Evolutionary conservation across 495 filamentous ascomycete species (phyloP).

Genomic region (Hypomontagnella monticulosa): DNA sequence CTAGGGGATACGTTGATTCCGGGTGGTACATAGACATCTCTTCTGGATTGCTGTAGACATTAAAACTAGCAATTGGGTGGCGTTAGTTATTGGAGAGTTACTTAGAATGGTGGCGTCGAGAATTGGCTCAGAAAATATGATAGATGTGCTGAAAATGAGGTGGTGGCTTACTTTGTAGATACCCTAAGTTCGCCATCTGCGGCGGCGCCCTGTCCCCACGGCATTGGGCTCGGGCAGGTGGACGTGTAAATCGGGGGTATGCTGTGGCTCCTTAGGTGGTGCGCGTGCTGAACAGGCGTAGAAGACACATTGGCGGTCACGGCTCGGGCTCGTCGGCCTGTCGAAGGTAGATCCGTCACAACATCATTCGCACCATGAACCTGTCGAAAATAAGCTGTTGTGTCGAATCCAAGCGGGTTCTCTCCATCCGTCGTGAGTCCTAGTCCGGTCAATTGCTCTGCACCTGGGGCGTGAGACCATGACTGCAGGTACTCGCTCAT

Average conservation of each 20-base stretch:
- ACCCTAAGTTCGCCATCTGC: constrained; percentile 36
- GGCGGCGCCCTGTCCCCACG: constrained; percentile 37
- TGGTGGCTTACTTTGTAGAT: constrained; percentile 36
- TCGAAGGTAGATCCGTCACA: constrained; percentile 38
- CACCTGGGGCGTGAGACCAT: constrained; percentile 38
- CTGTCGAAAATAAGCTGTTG: constrained; percentile 40
- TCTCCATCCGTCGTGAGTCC: constrained; percentile 43
- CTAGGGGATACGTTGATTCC: constrained; percentile 43
- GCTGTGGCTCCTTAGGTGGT: constrained; percentile 43
- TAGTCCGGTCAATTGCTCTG: constrained; percentile 40
- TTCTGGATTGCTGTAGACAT: constrained; percentile 38
- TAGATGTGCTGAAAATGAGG: background rate
- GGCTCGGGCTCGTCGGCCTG: constrained; percentile 38
- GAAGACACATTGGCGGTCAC: constrained; percentile 38
- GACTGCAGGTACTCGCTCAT: constrained; percentile 43
- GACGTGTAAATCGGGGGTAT: constrained; percentile 42
- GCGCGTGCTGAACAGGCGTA: constrained; percentile 28
- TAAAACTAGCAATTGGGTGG: constrained; percentile 30
- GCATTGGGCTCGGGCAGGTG: constrained; percentile 37
- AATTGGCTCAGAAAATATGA: background rate
- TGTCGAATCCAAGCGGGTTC: constrained; percentile 38
- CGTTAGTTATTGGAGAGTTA: constrained; percentile 13
- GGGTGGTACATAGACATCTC: constrained; percentile 43
- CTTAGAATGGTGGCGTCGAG: background rate
- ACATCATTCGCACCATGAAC: constrained; percentile 39